Evolutionary conservation across 805 yeast genomes (phyloP), one percentile per base, ranked within the genome.

Genomic region (Wickerhamomyces tratensis): DNA sequence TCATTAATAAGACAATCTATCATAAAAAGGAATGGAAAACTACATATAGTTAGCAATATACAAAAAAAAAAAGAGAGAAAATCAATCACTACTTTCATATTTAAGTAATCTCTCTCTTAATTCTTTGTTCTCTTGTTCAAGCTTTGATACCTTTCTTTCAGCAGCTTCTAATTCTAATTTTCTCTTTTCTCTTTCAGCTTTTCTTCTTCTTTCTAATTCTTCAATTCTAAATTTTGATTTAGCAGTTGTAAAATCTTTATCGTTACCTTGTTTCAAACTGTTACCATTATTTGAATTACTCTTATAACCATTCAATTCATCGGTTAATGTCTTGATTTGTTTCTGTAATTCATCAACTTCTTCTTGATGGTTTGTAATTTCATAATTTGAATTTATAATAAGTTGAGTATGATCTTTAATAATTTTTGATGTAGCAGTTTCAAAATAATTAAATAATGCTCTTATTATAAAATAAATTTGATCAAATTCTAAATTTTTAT

Each of bases 121-220:
- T 15, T 61, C 54, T 14, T 56, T 59, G 51, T 77, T 79, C 49
- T 82, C 87, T 31, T 52, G 44, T 47, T 81, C 86, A 33, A 82
- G 53, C 42, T 74, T 78, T 15, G 57, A 53, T 6, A 81, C 66
- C 37, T 82, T 60, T 38, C 61, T 58, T 39, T 70, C 67, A 3
- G 83, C 76, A 34, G 80, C 79, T 34, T 68, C 68, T 41, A 69
- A 68, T 49, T 83, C 89, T 43, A 77, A 67, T 20, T 74, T 73
- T 30, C 88, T 61, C 15, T 83, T 74, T 56, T 83, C 93, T 46
- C 87, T 65, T 47, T 84, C 89, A 6, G 78, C 68, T 51, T 79
- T 77, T 82, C 86, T 80, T 51, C 81, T 68, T 47, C 67, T 74
- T 36, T 76, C 75, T 37, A 84, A 57, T 49, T 80, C 87, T 25